phyloP scores from a whole-genome alignment of 2,329 filamentous ascomycete species.

The Diaporthe sp. region DNA sequence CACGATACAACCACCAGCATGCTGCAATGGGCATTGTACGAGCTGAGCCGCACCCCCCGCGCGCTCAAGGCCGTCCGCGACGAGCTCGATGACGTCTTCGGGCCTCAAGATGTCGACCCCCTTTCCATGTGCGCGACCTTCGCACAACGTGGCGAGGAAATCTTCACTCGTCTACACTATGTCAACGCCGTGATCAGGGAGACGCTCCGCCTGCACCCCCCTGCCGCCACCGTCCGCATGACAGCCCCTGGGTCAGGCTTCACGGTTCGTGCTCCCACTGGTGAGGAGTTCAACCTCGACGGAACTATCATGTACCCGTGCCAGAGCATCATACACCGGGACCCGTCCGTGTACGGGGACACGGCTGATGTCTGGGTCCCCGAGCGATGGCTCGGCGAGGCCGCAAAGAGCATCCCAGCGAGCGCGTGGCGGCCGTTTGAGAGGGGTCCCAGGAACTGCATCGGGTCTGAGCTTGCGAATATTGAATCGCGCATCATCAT shows the following conservation, averaged over 20 bases:
- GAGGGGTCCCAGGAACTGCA: conserved; percentile 61
- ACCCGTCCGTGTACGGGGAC: conserved; percentile 46
- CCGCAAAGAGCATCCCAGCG: conserved; percentile 38
- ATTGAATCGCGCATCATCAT: conserved; percentile 46
- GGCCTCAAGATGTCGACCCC: conserved; percentile 24
- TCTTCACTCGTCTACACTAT: conserved; percentile 35
- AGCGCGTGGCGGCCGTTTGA: conserved; percentile 65
- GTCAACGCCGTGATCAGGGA: conserved; percentile 37
- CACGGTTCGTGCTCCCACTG: conserved; percentile 42
- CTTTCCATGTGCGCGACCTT: background rate
- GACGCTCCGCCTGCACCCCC: conserved; percentile 40
- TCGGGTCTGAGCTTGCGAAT: conserved; percentile 64
- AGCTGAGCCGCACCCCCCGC: conserved; percentile 45
- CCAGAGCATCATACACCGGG: conserved; percentile 47
- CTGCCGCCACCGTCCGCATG: conserved; percentile 45
- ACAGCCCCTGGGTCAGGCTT: conserved; percentile 41
- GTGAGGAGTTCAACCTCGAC: conserved; percentile 44
- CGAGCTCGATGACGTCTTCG: conserved; percentile 50
- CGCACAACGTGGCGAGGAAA: conserved; percentile 39
- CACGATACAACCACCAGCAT: conserved; percentile 52
- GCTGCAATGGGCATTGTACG: conserved; percentile 49
- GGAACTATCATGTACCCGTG: conserved; percentile 48
- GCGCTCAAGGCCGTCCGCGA: conserved; percentile 43
- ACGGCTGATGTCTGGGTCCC: conserved; percentile 49
- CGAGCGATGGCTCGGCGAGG: conserved; percentile 51